Evolutionary conservation across 2,329 filamentous ascomycete genomes (phyloP).

Genomic region (Aspergillus carbonarius): DNA sequence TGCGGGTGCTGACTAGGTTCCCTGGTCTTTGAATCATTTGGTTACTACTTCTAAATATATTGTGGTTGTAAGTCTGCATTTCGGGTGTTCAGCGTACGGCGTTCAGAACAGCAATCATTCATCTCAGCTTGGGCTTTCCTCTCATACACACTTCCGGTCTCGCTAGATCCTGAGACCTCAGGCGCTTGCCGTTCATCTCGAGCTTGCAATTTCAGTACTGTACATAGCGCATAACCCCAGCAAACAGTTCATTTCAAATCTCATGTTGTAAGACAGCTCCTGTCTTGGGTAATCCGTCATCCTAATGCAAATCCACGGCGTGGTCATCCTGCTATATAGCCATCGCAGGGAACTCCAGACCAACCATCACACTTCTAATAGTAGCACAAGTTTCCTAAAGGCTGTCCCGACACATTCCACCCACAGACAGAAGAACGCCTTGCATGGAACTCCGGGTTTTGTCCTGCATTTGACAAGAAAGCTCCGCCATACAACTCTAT

Average conservation of each 20-base stretch:
- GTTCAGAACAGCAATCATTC: conserved; percentile 1
- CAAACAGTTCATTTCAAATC: not conserved
- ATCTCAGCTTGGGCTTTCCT: not conserved
- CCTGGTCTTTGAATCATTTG: not conserved
- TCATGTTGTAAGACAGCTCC: not conserved
- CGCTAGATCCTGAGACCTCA: not conserved
- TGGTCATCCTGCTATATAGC: not conserved
- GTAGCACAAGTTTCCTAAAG: not conserved
- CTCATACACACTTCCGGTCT: not conserved
- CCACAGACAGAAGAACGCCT: not conserved
- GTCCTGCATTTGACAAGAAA: not conserved
- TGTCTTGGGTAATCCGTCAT: not conserved
- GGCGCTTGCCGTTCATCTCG: not conserved
- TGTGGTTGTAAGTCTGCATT: conserved; percentile 14
- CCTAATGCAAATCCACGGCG: not conserved
- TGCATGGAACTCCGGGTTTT: not conserved
- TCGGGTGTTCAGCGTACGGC: conserved; percentile 16
- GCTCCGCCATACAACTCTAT: not conserved
- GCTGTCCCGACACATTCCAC: not conserved
- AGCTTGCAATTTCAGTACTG: not conserved
- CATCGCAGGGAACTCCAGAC: not conserved
- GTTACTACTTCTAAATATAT: not conserved
- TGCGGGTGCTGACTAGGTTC: conserved; percentile 28
- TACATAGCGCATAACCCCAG: not conserved
- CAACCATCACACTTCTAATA: not conserved